Evolutionary conservation across 1,284 basidiomycete genomes (phyloP).

Genomic region (Trametes versicolor): DNA sequence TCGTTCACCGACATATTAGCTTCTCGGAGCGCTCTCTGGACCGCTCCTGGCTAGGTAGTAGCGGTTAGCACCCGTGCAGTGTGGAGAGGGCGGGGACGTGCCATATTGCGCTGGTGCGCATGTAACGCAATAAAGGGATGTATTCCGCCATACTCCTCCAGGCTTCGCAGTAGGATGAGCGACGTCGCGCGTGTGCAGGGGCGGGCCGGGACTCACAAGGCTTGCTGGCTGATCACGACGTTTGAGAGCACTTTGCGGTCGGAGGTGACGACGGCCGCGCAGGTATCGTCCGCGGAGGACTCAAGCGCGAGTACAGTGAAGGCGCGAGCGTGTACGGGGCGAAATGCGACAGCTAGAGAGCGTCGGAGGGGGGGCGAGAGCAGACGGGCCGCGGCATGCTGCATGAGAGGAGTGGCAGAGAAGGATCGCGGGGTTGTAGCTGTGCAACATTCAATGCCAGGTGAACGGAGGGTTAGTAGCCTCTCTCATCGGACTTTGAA

Average conservation of each 20-base stretch:
- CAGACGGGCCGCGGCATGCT: conserved; percentile 16
- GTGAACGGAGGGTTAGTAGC: no score
- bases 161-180: conserved; percentile 49
- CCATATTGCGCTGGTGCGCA: conserved; percentile 83
- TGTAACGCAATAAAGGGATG: conserved; percentile 82
- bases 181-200: neutral
- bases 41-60: conserved; percentile 72
- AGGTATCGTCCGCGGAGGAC: conserved; percentile 91
- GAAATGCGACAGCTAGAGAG: neutral
- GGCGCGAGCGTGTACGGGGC: neutral
- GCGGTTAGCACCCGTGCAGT: conserved; percentile 3
- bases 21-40: conserved; percentile 72
- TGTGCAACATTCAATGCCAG: no score
- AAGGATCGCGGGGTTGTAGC: neutral
- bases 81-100: conserved; percentile 44
- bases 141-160: conserved; percentile 82
- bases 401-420: conserved; percentile 18
- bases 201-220: conserved; percentile 53
- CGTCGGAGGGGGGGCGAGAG: neutral
- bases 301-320: conserved; percentile 85
- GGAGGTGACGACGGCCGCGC: conserved; percentile 83
- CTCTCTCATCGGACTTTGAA: no score
- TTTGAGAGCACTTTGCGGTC: conserved; percentile 79
- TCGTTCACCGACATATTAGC: conserved; percentile 67
- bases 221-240: conserved; percentile 81